Evolutionary conservation across 495 filamentous ascomycete genomes (phyloP), one percentile per base, ranked within the genome.

Genomic region (Annulohypoxylon stygium): DNA sequence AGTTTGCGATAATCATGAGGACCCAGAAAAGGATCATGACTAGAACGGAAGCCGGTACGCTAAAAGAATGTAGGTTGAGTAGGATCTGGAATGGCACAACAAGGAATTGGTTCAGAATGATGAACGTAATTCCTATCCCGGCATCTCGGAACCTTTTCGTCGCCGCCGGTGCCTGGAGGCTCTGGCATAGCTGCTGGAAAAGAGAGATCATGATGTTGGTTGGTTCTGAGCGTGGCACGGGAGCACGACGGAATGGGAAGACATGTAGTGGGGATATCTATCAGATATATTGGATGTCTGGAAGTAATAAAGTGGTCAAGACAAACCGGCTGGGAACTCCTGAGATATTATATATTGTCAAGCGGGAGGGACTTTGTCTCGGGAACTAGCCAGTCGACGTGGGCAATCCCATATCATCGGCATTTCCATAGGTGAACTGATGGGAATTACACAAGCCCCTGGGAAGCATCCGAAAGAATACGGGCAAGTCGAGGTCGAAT

Each of bases 1-100:
- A 65, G 54, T 72, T 75, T 12, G 77, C 61, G 25, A 70, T 33
- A 4, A 68, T 43, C 72, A 77, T 71, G 23, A 70, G 10, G 30
- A 62, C n/a, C 12, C 62, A 60, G 12, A 70, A 25, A 11, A 78
- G 64, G 30, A 77, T 53, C 75, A 77, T 75, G 0, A 78, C 72
- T 20, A 75, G 50, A 39, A 78, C 77, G 3, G 77, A 75, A 0
- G 77, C 75, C 4, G 77, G 77, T 20, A 78, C 7, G 12, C 72
- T 78, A 51, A 78, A 64, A 12, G 66, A 71, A 65, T 75, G 65
- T 25, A 74, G 41, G 63, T 77, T 43, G 58, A 78, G 70, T 0
- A 33, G 9, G 18, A 78, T 63, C 58, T 78, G 77, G 5, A 69
- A 55, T 37, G 77, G 75, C 10, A 77, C 5, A 14, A 78, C 39